Base-by-base conservation (phyloP, 352 stramenopile genomes). In the Pythium periplocum region DNA sequence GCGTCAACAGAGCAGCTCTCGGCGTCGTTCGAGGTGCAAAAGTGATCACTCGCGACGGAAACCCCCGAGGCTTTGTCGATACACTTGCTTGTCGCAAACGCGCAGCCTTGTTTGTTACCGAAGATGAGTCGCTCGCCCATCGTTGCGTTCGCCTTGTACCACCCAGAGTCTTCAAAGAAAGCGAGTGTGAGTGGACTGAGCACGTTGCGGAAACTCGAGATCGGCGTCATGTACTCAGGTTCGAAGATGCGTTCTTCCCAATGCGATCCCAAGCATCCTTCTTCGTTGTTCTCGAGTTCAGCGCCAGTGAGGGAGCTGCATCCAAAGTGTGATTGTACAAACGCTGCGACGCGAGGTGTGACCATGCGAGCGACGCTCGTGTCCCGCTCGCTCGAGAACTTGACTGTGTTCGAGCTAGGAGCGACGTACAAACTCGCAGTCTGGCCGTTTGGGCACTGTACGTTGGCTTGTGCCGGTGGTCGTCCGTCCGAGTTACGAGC, bases 221-320 rank as follows among this genome's bases (percentile, higher is more conserved):
- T 65, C 0, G 85, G 77, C 3, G 73, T 80, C 83, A 95, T 93
- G 63, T 88, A 87, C 66, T 92, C 80, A 2, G 81, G 64, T 41
- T 93, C 79, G 34, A 93, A 93, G 39, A 93, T 71, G 1, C 85
- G 69, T 57, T 93, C 81, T 42, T 95, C 85, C 83, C 79, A 93
- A 48, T 95, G 85, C 2, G 78, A 91, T 0, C 85, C 85, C 2
- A 90, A 51, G 47, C 81, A 93, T 0, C 78, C 78, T 6, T 75
- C 71, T 43, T 90, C 73, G 46, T 92, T 78, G 35, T 78, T 83
- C 55, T 95, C 85, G 4, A 95, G 73, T 55, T 95, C 83, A 12
- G 79, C 81, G 4, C 85, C 85, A 6, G 51, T 48, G 1, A 95
- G 51, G 8, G 53, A 57, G 4, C 66, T 51, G 51, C 85, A 95